These are phyloP conservation scores for Sechiopsis laciniata DNA, from an alignment of 306 rosid species.

Conservation along the genomic window DNA sequence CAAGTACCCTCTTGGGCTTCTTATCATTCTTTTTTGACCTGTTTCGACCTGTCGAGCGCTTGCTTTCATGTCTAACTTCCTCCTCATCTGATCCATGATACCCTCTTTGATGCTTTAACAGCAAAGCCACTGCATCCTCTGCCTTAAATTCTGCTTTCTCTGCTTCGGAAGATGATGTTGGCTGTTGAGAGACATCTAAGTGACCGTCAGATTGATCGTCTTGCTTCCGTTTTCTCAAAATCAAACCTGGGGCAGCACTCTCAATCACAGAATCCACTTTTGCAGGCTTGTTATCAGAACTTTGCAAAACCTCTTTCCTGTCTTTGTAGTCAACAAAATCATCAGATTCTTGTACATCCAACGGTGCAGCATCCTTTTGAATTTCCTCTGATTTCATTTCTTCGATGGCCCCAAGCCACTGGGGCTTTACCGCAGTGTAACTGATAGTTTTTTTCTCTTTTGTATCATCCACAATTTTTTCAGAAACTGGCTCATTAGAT, in stretches of 20 bases:
- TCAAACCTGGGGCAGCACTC: constrained; percentile 81
- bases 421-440: constrained; percentile 60
- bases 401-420: constrained; percentile 85
- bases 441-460: constrained; percentile 40
- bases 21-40: constrained; percentile 31
- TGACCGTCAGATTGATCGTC: constrained; percentile 38
- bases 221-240: constrained; percentile 76
- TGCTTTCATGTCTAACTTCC: constrained; percentile 32
- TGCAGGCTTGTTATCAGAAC: constrained; percentile 30
- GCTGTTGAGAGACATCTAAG: constrained; percentile 35
- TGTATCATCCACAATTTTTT: constrained; percentile 27
- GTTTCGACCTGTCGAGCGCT: constrained; percentile 23
- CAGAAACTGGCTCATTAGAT: constrained; percentile 33
- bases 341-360: constrained; percentile 39
- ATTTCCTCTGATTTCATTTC: constrained; percentile 38
- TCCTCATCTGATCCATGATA: constrained; percentile 42
- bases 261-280: constrained; percentile 46
- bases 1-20: constrained; percentile 63
- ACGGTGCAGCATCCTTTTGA: constrained; percentile 34
- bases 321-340: constrained; percentile 86
- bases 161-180: constrained; percentile 39
- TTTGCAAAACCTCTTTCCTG: constrained; percentile 49
- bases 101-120: constrained; percentile 72
- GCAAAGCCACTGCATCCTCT: constrained; percentile 90
- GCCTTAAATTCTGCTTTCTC: constrained; percentile 43